Evolutionary conservation across 768 basidiomycete genomes (phyloP).

Genomic region (Pisolithus orientalis): DNA sequence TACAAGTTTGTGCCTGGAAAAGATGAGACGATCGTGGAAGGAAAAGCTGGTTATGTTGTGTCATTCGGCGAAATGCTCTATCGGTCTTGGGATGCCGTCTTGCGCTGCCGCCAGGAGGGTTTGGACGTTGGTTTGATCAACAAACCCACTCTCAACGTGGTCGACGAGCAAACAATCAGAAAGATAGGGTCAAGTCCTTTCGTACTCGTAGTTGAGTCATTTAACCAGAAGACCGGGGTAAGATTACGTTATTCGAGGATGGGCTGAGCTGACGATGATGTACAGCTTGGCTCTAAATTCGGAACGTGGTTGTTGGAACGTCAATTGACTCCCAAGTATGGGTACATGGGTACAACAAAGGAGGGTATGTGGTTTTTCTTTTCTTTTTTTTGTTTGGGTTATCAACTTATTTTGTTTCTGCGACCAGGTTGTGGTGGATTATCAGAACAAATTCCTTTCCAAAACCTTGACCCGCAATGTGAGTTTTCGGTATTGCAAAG

Average conservation of each 20-base stretch:
- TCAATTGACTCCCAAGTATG: constrained; percentile 70
- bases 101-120: constrained; percentile 64
- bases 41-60: constrained; percentile 76
- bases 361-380: constrained; percentile 31
- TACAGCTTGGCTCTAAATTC: constrained; percentile 68
- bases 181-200: constrained; percentile 72
- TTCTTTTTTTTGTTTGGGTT: constrained; percentile 16
- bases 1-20: constrained; percentile 83
- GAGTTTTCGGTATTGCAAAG: constrained; percentile 20
- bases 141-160: constrained; percentile 76
- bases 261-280: not conserved
- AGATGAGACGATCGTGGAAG: constrained; percentile 76
- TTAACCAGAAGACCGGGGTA: constrained; percentile 86
- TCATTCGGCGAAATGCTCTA: constrained; percentile 86
- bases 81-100: constrained; percentile 76
- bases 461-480: constrained; percentile 78
- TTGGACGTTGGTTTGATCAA: constrained; percentile 82
- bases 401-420: constrained; percentile 14
- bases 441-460: constrained; percentile 79
- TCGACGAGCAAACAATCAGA: constrained; percentile 71
- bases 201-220: constrained; percentile 79
- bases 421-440: constrained; percentile 55
- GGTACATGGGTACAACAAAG: constrained; percentile 74
- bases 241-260: constrained; percentile 7
- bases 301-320: constrained; percentile 87